Conservation (phyloP, 495 filamentous ascomycete species). For the Evansstolkia leycettana region DNA sequence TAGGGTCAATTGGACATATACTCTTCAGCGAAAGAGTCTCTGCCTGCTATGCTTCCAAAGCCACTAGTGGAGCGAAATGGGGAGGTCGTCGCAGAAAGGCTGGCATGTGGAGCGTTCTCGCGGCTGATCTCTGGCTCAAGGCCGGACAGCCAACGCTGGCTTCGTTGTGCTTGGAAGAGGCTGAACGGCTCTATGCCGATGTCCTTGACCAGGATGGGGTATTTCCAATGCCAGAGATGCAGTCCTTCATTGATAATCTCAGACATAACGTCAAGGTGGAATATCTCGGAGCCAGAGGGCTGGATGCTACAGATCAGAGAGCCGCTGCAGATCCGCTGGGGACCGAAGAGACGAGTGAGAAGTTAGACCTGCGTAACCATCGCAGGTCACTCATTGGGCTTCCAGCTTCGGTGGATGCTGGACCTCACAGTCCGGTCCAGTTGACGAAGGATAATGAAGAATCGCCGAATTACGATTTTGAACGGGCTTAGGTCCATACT, state of each 20-base stretch:
- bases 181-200: conserved; percentile 52
- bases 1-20: conserved; percentile 62
- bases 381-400: conserved; percentile 28
- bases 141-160: conserved; percentile 58
- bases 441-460: conserved; percentile 17
- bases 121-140: conserved; percentile 69
- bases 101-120: conserved; percentile 78
- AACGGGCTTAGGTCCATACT: conserved; percentile 27
- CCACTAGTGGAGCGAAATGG: conserved; percentile 48
- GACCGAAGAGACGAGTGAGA: conserved; percentile 52
- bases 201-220: conserved; percentile 43
- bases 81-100: conserved; percentile 68
- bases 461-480: conserved; percentile 37
- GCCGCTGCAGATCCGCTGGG: conserved; percentile 16
- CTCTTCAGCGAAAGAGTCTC: conserved; percentile 75
- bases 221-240: conserved; percentile 43
- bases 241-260: conserved; percentile 47
- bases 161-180: conserved; percentile 58
- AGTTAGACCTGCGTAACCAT: conserved; percentile 28
- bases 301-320: conserved; percentile 21
- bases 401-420: conserved; percentile 23
- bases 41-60: conserved; percentile 68
- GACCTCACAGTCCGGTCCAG: conserved; percentile 17
- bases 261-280: conserved; percentile 45
- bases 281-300: conserved; percentile 25